Evolutionary conservation across 306 rosid species (phyloP).

Genomic region (Ammopiptanthus mongolicus): DNA sequence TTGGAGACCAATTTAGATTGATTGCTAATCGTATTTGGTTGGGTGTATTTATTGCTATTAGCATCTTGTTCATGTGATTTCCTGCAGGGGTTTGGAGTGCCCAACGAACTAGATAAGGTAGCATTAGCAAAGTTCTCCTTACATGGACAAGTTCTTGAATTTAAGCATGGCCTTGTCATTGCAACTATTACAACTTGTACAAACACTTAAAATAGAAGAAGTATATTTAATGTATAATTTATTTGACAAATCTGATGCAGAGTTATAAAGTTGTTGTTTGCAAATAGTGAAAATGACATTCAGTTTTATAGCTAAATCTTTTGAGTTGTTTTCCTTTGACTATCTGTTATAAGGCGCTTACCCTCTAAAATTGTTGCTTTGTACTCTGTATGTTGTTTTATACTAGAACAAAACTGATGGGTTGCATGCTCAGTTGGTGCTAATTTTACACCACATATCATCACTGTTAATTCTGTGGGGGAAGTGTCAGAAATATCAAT

Average conservation of each 20-base stretch:
- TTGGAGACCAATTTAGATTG: too few species aligned
- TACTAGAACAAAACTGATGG: constrained; percentile 29
- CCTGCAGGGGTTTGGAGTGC: too few species aligned
- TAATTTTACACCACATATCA: constrained; percentile 88
- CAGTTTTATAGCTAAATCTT: neutral
- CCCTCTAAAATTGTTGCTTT: neutral
- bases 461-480: constrained; percentile 86
- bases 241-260: neutral
- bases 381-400: neutral
- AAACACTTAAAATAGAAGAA: too few species aligned
- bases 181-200: too few species aligned
- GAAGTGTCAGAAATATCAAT: constrained; percentile 28
- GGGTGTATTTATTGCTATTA: too few species aligned
- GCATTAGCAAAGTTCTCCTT: too few species aligned
- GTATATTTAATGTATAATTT: neutral
- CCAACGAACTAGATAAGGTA: too few species aligned
- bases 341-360: neutral
- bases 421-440: constrained; percentile 84
- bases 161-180: too few species aligned
- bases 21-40: too few species aligned
- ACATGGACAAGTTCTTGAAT: too few species aligned
- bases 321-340: neutral
- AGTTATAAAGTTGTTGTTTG: neutral
- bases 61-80: too few species aligned
- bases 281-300: neutral